Conservation (phyloP, 1,139 yeast species). For the Zygosaccharomyces pseudobailii region DNA sequence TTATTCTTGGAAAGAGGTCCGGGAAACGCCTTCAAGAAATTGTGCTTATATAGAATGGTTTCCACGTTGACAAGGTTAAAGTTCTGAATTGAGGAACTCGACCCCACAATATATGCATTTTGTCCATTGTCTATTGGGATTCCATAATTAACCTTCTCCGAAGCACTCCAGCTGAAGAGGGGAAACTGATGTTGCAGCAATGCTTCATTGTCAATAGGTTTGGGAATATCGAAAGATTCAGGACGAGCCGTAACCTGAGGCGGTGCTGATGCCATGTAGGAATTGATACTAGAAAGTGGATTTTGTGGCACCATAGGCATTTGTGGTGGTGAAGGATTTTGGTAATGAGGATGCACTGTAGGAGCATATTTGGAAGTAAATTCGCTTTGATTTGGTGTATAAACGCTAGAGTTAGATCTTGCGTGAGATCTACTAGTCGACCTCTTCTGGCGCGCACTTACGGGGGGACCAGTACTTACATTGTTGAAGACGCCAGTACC, state of each 20-base stretch:
- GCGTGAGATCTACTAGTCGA: constrained; percentile 23
- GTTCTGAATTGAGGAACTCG: constrained; percentile 19
- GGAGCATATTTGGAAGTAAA: constrained; percentile 38
- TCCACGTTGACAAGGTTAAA: constrained; percentile 36
- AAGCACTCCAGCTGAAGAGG: constrained; percentile 64
- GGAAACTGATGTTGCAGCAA: constrained; percentile 62
- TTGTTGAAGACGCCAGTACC: neutral
- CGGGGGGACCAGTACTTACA: neutral
- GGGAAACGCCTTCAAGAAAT: constrained; percentile 35
- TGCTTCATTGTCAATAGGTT: constrained; percentile 23
- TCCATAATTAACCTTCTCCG: constrained; percentile 42
- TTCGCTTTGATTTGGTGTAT: constrained; percentile 30
- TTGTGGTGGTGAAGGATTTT: constrained; percentile 21
- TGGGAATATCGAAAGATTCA: neutral
- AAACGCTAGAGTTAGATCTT: constrained; percentile 31
- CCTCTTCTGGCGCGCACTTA: neutral
- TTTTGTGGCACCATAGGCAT: constrained; percentile 11
- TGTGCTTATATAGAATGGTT: constrained; percentile 30
- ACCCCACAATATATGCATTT: constrained; percentile 14
- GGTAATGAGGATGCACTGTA: constrained; percentile 36
- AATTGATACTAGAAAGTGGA: constrained; percentile 5
- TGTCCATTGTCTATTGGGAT: constrained; percentile 37
- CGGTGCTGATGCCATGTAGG: constrained; percentile 14
- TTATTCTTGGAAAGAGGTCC: constrained; percentile 30
- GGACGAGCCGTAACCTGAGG: neutral